Base-by-base conservation (phyloP, 108 stramenopile genomes). In the Fragilaria crotonensis region DNA sequence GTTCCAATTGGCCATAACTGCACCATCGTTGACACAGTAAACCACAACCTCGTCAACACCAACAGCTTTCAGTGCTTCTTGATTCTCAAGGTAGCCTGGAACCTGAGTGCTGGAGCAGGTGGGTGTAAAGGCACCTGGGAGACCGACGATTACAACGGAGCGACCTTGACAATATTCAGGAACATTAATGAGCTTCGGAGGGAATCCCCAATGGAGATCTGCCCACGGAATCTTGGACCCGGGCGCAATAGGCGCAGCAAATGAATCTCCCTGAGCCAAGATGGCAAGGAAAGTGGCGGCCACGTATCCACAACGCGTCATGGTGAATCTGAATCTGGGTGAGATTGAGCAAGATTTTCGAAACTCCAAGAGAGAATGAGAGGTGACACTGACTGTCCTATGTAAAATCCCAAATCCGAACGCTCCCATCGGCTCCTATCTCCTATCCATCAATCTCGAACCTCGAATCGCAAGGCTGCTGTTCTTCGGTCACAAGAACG, bases 41-140 rank as follows among this genome's bases (percentile, higher is more conserved):
- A 87, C 82, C 49, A 87, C 50, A 30, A 87, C 74, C 61, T 81
- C 80, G 2, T 81, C 73, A 48, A 76, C 59, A 20, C 75, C 75
- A 52, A 72, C 77, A 28, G 65, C 69, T 53, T 73, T 73, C 36
- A 73, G 64, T 66, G 76, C 83, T 68, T 83, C 81, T 68, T 85
- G 82, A 47, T 84, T 79, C 64, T 55, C 78, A 48, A 84, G 63
- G 71, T 83, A 87, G 28, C 66, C 70, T 41, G 85, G 85, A 52
- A 87, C 73, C 71, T 89, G 88, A 62, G 68, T 79, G 66, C 82
- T 73, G 60, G 83, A 84, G 80, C 86, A 87, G 59, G 83, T 84
- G 19, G 86, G 86, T 3, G 86, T 87, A 54, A 82, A 86, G 25
- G 84, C 84, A 51, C 78, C 84, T 51, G 86, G 51, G 18, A 79